A percentile compares a stretch with the other conserved stretches of the same genome.
Conservation (phyloP, 768 basidiomycete species). For the Cystobasidium tubakii region DNA sequence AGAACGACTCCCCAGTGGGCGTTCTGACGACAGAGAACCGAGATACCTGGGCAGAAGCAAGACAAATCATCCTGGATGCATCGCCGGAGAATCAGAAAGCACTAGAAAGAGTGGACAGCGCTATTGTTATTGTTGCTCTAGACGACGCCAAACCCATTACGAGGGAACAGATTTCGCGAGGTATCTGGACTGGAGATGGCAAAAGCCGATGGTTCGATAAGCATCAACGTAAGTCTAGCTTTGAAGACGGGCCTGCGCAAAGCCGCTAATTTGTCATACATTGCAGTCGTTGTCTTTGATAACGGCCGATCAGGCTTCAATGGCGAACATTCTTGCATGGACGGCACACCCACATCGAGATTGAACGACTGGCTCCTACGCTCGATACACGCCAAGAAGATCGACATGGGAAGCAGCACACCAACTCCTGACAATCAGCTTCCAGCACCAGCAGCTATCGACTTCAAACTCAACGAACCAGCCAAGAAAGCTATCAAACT, state of each 20-base stretch:
- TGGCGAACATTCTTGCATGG: conserved; percentile 56
- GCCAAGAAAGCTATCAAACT: conserved; percentile 56
- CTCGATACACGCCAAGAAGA: conserved; percentile 64
- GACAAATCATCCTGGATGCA: conserved; percentile 55
- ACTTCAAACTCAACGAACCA: conserved; percentile 62
- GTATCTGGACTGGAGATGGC: conserved; percentile 82
- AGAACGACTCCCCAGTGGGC: conserved; percentile 60
- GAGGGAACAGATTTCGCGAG: conserved; percentile 73
- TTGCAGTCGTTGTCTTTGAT: conserved; percentile 80
- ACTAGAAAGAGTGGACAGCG: conserved; percentile 75
- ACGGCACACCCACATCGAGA: conserved; percentile 89
- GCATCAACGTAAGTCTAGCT: conserved; percentile 68
- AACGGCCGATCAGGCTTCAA: conserved; percentile 89
- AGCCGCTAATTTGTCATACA: not conserved
- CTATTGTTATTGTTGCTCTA: conserved; percentile 77
- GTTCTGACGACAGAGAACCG: conserved; percentile 82
- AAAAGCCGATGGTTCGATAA: conserved; percentile 93
- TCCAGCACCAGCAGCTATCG: conserved; percentile 52
- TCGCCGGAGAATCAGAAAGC: conserved; percentile 56
- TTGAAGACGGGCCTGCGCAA: not conserved
- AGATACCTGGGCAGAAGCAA: conserved; percentile 79
- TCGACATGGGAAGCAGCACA: conserved; percentile 61
- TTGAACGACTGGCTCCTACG: conserved; percentile 90
- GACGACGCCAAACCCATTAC: conserved; percentile 77
- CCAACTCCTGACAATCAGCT: conserved; percentile 42